phyloP scores from a whole-genome alignment of 164 flowering plant species.

The Platanus orientalis region DNA sequence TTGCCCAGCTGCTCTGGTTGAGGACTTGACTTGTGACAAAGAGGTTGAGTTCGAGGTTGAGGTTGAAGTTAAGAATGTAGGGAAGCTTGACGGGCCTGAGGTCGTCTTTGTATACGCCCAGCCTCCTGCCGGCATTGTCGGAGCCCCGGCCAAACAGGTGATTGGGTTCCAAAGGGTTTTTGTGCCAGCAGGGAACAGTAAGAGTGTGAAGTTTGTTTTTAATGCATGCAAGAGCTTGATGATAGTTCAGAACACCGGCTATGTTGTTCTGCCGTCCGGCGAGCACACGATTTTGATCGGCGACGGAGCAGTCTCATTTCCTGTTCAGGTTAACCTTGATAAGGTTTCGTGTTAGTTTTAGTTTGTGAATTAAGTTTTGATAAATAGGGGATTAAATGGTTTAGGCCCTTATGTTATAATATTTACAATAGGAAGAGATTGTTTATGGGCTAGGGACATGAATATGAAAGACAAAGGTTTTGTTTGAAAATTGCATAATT shows the following conservation, averaged over 20 bases:
- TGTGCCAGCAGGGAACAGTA: neutral
- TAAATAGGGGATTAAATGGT: no score
- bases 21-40: neutral
- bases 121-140: neutral
- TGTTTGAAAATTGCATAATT: no score
- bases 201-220: neutral
- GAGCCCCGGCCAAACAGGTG: neutral
- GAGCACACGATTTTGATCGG: conserved; percentile 4
- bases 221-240: conserved; percentile 7
- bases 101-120: neutral
- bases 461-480: no score
- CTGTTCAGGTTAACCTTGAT: neutral
- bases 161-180: conserved; percentile 3
- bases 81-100: neutral
- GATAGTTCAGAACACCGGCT: neutral
- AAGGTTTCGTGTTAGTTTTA: no score
- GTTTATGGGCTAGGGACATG: no score
- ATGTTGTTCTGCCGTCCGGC: conserved; percentile 2
- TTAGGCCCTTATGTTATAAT: no score
- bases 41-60: neutral
- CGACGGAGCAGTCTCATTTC: neutral
- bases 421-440: no score
- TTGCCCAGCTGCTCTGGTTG: neutral
- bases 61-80: conserved; percentile 6
- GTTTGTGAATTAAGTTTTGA: no score